Evolutionary conservation across 1,284 basidiomycete species (phyloP), one percentile per base, ranked within the genome.

Genomic region (Clitocybe nebularis): DNA sequence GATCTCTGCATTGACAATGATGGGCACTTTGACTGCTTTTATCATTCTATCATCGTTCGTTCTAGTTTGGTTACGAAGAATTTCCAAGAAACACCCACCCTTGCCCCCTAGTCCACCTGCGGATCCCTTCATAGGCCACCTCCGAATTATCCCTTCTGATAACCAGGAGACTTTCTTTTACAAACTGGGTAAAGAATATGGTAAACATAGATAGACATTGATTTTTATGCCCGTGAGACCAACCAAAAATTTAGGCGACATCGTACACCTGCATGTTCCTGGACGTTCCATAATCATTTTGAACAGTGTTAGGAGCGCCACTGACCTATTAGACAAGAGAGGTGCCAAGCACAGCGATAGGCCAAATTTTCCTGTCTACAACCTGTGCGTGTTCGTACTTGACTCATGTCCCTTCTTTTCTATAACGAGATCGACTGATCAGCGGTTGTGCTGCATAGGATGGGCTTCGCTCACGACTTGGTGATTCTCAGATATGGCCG

Each of bases 401-500:
- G n/a, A n/a, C n/a, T n/a, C n/a, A n/a, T n/a, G n/a, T n/a, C n/a
- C n/a, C n/a, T n/a, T n/a, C n/a, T n/a, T n/a, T n/a, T n/a, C n/a
- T n/a, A n/a, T n/a, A n/a, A n/a, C n/a, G n/a, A n/a, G n/a, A n/a
- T n/a, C n/a, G n/a, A n/a, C n/a, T n/a, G n/a, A n/a, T n/a, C n/a
- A n/a, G n/a, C n/a, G n/a, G n/a, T n/a, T n/a, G n/a, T n/a, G n/a
- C n/a, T n/a, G 35, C 3, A 36, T 45, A 43, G 49, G 38, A 13
- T 47, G 37, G 47, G 38, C 32, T 19, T 19, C 38, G 37, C 33
- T 32, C 11, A 33, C 34, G 10, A 29, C 29, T 21, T 53, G 17
- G 26, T 36, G 2, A 49, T 56, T 39, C 20, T 53, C 6, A 33
- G 42, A 1, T 56, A 57, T 25, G 54, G 54, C 8, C 51, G 53